A percentile compares a stretch with the other conserved stretches of the same genome.
Evolutionary conservation across 2,329 filamentous ascomycete genomes (phyloP).

Genomic region (Sclerotinia trifoliorum): DNA sequence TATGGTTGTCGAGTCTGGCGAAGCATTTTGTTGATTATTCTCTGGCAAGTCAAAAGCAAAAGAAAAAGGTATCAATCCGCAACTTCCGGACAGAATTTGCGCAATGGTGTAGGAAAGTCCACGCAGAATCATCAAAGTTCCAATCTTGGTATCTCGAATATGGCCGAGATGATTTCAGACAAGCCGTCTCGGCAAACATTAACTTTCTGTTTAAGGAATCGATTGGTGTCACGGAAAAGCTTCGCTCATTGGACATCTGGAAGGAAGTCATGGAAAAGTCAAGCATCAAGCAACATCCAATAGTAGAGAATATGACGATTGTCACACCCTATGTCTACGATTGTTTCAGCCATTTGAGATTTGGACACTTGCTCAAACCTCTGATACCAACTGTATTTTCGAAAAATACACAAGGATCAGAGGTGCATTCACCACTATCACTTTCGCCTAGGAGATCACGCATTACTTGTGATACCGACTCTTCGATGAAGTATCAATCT

Average conservation of each 20-base stretch:
- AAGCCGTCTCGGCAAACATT: slow-evolving; percentile 57
- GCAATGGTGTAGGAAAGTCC: slow-evolving; percentile 52
- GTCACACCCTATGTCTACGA: slow-evolving; percentile 68
- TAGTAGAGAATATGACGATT: slow-evolving; percentile 49
- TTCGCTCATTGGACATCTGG: slow-evolving; percentile 41
- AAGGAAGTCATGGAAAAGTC: slow-evolving; percentile 39
- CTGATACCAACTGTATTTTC: slow-evolving; percentile 35
- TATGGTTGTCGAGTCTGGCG: slow-evolving; percentile 68
- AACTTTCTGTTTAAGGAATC: slow-evolving; percentile 67
- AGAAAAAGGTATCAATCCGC: slow-evolving; percentile 47
- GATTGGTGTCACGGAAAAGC: slow-evolving; percentile 42
- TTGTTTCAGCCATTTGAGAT: slow-evolving; percentile 63
- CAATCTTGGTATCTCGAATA: slow-evolving; percentile 54
- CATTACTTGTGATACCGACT: background rate
- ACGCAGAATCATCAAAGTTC: slow-evolving; percentile 47
- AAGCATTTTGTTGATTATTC: slow-evolving; percentile 71
- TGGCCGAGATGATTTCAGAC: slow-evolving; percentile 61
- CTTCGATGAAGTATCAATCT: background rate
- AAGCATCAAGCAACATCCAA: slow-evolving; percentile 37
- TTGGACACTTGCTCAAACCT: slow-evolving; percentile 51
- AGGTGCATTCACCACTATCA: background rate
- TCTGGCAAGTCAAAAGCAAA: slow-evolving; percentile 23
- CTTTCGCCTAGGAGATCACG: slow-evolving; percentile 15
- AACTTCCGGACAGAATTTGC: slow-evolving; percentile 60
- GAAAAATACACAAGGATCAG: slow-evolving; percentile 34